Evolutionary conservation across 2,329 filamentous ascomycete species (phyloP).

Genomic region (Passalora sequoiae): DNA sequence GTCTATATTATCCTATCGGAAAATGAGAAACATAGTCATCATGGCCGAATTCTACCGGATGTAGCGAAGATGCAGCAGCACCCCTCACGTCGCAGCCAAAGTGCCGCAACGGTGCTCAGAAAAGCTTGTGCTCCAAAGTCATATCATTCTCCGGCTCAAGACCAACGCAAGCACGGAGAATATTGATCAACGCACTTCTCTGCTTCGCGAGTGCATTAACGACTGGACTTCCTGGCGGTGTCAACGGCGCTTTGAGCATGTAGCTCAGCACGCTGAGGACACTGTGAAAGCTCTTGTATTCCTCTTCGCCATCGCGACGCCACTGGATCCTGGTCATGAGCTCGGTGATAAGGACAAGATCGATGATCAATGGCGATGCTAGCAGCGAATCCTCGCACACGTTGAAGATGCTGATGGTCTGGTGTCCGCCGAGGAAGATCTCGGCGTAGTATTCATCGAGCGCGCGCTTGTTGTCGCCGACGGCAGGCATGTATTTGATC

Average conservation of each 20-base stretch:
- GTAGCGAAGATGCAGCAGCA: too few species aligned
- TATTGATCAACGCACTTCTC: conserved; percentile 89
- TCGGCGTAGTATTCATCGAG: conserved; percentile 99
- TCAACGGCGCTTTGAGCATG: conserved; percentile 95
- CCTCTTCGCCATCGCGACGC: conserved; percentile 57
- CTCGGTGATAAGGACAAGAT: conserved; percentile 86
- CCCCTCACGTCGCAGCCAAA: too few species aligned
- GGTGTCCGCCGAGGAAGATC: conserved; percentile 97
- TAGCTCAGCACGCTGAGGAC: conserved; percentile 96
- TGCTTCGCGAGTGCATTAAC: conserved; percentile 96
- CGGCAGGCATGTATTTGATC: conserved; percentile 99
- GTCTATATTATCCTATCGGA: not conserved
- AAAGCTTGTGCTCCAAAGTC: conserved; percentile 98
- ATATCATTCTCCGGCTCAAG: conserved; percentile 97
- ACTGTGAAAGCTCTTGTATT: conserved; percentile 92
- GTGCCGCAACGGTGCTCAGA: too few species aligned
- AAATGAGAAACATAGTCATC: not conserved
- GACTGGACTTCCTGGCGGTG: conserved; percentile 88
- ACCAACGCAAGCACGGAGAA: conserved; percentile 95
- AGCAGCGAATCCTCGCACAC: conserved; percentile 98
- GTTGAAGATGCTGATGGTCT: conserved; percentile 98
- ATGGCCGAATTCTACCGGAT: too few species aligned
- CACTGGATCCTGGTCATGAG: conserved; percentile 98
- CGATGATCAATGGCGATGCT: conserved; percentile 93
- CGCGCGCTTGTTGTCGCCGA: conserved; percentile 98